These are phyloP conservation scores for Lachancea fermentati DNA, from an alignment of 805 yeast genomes.

Conservation along the genomic window DNA sequence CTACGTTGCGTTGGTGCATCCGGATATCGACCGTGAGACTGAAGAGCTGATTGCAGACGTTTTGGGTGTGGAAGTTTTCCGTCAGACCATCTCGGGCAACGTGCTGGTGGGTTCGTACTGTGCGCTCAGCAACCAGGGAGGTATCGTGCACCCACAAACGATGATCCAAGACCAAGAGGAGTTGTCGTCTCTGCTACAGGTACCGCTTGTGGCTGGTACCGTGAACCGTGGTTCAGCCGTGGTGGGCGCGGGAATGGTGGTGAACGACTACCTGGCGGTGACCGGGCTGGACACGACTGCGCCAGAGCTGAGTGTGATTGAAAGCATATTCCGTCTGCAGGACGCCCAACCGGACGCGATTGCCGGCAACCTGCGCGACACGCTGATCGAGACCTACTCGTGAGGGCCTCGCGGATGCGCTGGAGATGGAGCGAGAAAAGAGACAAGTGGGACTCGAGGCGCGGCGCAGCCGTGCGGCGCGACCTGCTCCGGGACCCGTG, in stretches of 20 bases:
- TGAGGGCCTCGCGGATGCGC: conserved; percentile 25
- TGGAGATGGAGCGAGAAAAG: not conserved
- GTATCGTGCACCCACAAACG: conserved; percentile 96
- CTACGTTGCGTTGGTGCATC: conserved; percentile 97
- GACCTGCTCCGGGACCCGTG: no score
- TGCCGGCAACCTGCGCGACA: conserved; percentile 80
- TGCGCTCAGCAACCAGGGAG: conserved; percentile 93
- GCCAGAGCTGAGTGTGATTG: conserved; percentile 94
- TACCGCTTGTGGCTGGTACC: conserved; percentile 97
- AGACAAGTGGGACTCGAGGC: not conserved
- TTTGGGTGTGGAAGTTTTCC: conserved; percentile 96
- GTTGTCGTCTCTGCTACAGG: conserved; percentile 88
- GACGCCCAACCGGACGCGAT: conserved; percentile 87
- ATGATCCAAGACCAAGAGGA: conserved; percentile 98
- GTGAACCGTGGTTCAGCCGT: conserved; percentile 96
- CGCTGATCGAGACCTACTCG: conserved; percentile 87
- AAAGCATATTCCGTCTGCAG: conserved; percentile 89
- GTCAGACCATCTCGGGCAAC: conserved; percentile 98
- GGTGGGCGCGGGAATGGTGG: conserved; percentile 98
- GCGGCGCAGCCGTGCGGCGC: no score
- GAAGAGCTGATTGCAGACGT: conserved; percentile 98
- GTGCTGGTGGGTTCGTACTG: conserved; percentile 97
- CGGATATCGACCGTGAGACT: conserved; percentile 98
- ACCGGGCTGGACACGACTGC: conserved; percentile 98
- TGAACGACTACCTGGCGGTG: conserved; percentile 96